A percentile compares a stretch with the other conserved stretches of the same genome.
Conservation (phyloP, 352 stramenopile species). For the Phytopythium boreale region DNA sequence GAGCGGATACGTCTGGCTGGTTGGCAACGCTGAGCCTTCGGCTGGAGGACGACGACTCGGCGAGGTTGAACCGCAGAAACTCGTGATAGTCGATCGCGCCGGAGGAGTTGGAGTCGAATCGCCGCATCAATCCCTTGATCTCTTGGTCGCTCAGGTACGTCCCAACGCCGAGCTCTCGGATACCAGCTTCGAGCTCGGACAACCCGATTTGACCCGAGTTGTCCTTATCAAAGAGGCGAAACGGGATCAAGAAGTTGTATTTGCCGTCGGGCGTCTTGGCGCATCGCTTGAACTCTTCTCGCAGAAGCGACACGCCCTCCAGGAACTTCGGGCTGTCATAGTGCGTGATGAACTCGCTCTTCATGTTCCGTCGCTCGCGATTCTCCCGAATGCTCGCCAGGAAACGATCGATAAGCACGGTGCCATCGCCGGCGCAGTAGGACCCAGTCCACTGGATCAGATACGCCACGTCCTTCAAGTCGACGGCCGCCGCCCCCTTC, state of each 20-base stretch:
- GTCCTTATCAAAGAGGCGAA: slow-evolving; percentile 73
- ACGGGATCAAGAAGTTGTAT: slow-evolving; percentile 68
- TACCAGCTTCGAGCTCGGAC: slow-evolving; percentile 65
- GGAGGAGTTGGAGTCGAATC: slow-evolving; percentile 66
- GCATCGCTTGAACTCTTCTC: slow-evolving; percentile 68
- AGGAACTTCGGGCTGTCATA: slow-evolving; percentile 77
- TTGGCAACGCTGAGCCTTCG: slow-evolving; percentile 23
- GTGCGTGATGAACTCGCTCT: slow-evolving; percentile 78
- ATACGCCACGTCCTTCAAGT: slow-evolving; percentile 75
- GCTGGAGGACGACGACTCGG: slow-evolving; percentile 52
- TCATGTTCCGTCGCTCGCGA: slow-evolving; percentile 76
- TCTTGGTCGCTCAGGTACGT: slow-evolving; percentile 73
- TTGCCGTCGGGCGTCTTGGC: slow-evolving; percentile 80
- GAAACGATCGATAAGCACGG: slow-evolving; percentile 74
- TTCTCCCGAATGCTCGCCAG: slow-evolving; percentile 63
- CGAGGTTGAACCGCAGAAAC: slow-evolving; percentile 75
- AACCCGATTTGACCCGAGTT: slow-evolving; percentile 61
- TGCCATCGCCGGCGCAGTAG: slow-evolving; percentile 65
- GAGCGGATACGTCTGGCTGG: slow-evolving; percentile 24
- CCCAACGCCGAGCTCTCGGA: slow-evolving; percentile 70
- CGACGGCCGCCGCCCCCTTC: slow-evolving; percentile 43
- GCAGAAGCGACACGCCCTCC: slow-evolving; percentile 68
- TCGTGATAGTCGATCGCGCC: slow-evolving; percentile 73
- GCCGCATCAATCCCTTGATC: slow-evolving; percentile 74
- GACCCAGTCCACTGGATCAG: slow-evolving; percentile 69